phyloP scores from a whole-genome alignment of 805 yeast species.

The Clavispora asparagi region DNA sequence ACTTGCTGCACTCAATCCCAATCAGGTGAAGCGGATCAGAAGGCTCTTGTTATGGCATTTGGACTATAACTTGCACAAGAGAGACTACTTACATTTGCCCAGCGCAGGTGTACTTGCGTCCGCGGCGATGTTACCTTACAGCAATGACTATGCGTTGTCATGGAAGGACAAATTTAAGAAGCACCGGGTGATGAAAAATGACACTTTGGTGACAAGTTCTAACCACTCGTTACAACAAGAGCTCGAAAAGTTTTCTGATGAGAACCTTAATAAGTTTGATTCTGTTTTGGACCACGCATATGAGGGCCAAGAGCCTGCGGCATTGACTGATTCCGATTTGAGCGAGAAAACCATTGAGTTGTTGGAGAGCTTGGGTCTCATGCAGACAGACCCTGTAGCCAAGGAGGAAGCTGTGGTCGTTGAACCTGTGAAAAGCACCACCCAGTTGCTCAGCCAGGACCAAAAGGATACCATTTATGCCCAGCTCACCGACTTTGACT shows the following conservation, averaged over 20 bases:
- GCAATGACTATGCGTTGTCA: slow-evolving; percentile 25
- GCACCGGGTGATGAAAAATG: slow-evolving; percentile 12
- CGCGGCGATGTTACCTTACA: slow-evolving; percentile 19
- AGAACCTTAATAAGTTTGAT: slow-evolving; percentile 1
- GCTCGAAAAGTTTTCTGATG: slow-evolving; percentile 6
- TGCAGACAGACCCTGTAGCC: slow-evolving; percentile 1
- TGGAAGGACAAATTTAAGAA: slow-evolving; percentile 26
- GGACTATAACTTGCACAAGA: slow-evolving; percentile 26
- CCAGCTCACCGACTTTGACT: slow-evolving; percentile 22
- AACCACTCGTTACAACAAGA: slow-evolving; percentile 6
- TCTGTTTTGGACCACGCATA: neutral
- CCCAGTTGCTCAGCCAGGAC: neutral
- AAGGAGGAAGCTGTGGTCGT: neutral
- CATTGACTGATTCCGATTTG: neutral
- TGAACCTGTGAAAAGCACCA: too few species aligned
- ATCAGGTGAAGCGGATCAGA: slow-evolving; percentile 30
- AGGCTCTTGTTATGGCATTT: slow-evolving; percentile 36
- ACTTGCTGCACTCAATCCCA: slow-evolving; percentile 22
- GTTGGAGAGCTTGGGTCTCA: slow-evolving; percentile 3
- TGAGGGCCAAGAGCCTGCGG: neutral
- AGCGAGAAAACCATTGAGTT: slow-evolving; percentile 4
- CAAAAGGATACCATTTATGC: slow-evolving; percentile 18
- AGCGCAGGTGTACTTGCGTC: slow-evolving; percentile 1
- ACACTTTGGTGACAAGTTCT: slow-evolving; percentile 1
- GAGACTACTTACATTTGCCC: slow-evolving; percentile 16